Base-by-base conservation (phyloP, 208 protist species). In the Trypanosoma brucei region DNA sequence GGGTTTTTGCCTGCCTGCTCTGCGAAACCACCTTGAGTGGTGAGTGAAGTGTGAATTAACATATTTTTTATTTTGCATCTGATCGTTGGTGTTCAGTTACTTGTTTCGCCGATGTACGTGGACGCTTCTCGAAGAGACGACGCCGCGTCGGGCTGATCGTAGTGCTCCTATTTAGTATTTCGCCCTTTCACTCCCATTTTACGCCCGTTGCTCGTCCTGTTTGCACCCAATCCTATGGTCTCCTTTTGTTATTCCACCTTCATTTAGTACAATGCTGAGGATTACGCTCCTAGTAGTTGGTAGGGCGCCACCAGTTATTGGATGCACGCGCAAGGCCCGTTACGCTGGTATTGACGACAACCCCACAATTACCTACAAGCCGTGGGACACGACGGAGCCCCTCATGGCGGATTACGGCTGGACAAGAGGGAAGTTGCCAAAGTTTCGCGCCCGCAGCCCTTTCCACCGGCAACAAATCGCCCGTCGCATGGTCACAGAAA, bases 401-500 rank as follows among this genome's bases (percentile, higher is more conserved):
- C 70, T 94, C 6, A 88, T 94, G 81, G 85, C 83, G 1, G 82
- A 94, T 69, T 94, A 86, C 65, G 88, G 88, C 38, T 94, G 84
- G 84, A 53, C 77, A 58, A 76, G 88, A 45, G 88, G 88, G 13
- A 83, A 86, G 61, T 65, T 94, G 46, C 86, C 86, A 1, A 92
- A 92, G 55, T 95, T 93, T 39, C 83, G 82, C 31, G 86, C 86
- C 1, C 82, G 83, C 39, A 91, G 81, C 50, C 90, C 86, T 22
- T 95, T 76, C 59, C 90, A 95, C 60, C 81, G 86, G 1, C 90
- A 95, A 71, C 78, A 88, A 40, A 95, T 95, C 44, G 80, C 86
- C 22, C 80, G 86, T 1, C 86, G 86, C 59, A 95, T 95, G 90
- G 85, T 95, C 48, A 95, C 90, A 22, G 86, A 95, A 70, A 75